phyloP scores from a whole-genome alignment of 106 monocot species.

The Phalaenopsis aphrodite region DNA sequence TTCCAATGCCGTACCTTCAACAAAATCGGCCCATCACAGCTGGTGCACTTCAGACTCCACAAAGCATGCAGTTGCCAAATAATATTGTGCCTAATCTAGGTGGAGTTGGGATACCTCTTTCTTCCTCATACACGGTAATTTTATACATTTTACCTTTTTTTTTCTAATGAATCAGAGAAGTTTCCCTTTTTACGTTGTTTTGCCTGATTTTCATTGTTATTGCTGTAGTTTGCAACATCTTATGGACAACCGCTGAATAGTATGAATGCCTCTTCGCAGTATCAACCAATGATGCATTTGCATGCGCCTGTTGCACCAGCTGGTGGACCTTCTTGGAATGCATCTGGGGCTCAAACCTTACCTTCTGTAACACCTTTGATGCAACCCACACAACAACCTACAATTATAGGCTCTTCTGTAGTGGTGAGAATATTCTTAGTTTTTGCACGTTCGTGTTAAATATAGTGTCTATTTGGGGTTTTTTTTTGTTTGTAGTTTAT shows the following conservation, averaged over 20 bases:
- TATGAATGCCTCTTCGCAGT: constrained; percentile 30
- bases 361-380: constrained; percentile 32
- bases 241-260: constrained; percentile 49
- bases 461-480: too few relatives aligned
- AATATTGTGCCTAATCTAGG: constrained; percentile 34
- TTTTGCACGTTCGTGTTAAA: neutral
- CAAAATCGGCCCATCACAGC: constrained; percentile 34
- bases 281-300: constrained; percentile 39
- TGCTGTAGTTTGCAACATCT: constrained; percentile 57
- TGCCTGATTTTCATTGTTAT: neutral
- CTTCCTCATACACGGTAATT: constrained; percentile 78
- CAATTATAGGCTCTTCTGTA: constrained; percentile 14
- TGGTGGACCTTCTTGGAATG: constrained; percentile 53
- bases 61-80: constrained; percentile 22
- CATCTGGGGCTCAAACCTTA: constrained; percentile 29
- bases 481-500: too few relatives aligned
- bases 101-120: constrained; percentile 40
- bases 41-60: constrained; percentile 44
- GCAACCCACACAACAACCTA: constrained; percentile 28
- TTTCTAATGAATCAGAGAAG: neutral
- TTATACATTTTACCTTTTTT: neutral
- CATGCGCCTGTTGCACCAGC: constrained; percentile 28
- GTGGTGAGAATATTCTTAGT: constrained; percentile 33
- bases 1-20: constrained; percentile 50
- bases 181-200: neutral